Conservation (phyloP, 805 yeast genomes). For the Diddensiella santjacobensis region DNA sequence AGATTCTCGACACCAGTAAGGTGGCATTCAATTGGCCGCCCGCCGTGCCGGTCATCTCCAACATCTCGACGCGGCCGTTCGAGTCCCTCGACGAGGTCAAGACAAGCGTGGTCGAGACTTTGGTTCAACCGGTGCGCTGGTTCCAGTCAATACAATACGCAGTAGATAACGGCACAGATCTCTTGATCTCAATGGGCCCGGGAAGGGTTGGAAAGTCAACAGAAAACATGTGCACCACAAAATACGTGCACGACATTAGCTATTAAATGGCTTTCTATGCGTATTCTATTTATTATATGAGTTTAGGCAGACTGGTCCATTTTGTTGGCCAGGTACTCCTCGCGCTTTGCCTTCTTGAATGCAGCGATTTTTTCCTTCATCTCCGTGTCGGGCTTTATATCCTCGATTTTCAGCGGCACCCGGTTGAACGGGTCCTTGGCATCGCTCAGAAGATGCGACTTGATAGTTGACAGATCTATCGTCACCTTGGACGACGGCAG, state of each 20-base stretch:
- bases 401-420: constrained; percentile 83
- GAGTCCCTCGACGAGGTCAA: constrained; percentile 27
- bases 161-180: constrained; percentile 3
- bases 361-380: constrained; percentile 57
- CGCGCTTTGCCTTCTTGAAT: constrained; percentile 48
- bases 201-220: constrained; percentile 29
- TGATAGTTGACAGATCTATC: constrained; percentile 87
- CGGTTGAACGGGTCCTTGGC: constrained; percentile 97
- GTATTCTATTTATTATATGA: too few species aligned
- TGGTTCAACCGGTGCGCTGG: constrained; percentile 34
- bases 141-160: constrained; percentile 24
- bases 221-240: constrained; percentile 6
- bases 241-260: too few species aligned
- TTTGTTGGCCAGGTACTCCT: constrained; percentile 13
- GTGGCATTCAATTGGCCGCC: constrained; percentile 27
- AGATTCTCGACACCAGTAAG: constrained; percentile 19
- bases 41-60: constrained; percentile 27
- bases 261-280: too few species aligned
- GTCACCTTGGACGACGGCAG: constrained; percentile 81
- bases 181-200: constrained; percentile 28
- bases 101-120: constrained; percentile 24
- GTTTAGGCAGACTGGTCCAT: constrained; percentile 6
- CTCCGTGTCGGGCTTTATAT: constrained; percentile 74
- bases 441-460: constrained; percentile 89
- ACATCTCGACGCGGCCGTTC: constrained; percentile 33